Evolutionary conservation across 352 stramenopile genomes (phyloP).

Genomic region (Phytophthora multivora): DNA sequence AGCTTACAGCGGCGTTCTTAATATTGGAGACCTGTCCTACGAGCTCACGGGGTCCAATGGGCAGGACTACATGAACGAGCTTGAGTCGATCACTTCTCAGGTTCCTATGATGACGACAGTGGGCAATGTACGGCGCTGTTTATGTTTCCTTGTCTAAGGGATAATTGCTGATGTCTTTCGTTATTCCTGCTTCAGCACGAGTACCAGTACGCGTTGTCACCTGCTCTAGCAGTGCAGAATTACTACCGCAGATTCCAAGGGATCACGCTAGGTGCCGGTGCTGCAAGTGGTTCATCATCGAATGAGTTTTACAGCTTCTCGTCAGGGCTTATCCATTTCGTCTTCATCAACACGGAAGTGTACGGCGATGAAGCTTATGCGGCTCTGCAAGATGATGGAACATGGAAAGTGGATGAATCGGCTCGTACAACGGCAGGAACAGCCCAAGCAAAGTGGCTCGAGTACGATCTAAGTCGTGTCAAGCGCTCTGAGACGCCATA

Average conservation of each 20-base stretch:
- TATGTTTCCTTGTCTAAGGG: not conserved
- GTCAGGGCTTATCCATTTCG: conserved; percentile 71
- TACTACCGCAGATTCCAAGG: conserved; percentile 72
- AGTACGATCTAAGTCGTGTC: conserved; percentile 72
- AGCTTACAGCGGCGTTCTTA: conserved; percentile 64
- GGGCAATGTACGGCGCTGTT: conserved; percentile 56
- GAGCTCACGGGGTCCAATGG: conserved; percentile 65
- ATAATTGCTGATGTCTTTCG: conserved; percentile 3
- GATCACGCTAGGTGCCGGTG: conserved; percentile 53
- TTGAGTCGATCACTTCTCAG: conserved; percentile 57
- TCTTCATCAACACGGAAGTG: conserved; percentile 80
- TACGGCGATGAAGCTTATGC: conserved; percentile 73
- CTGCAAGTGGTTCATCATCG: conserved; percentile 60
- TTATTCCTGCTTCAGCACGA: conserved; percentile 53
- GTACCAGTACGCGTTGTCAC: conserved; percentile 61
- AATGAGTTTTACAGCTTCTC: conserved; percentile 83
- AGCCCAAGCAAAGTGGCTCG: conserved; percentile 62
- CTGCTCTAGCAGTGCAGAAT: conserved; percentile 69
- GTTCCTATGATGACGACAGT: conserved; percentile 80
- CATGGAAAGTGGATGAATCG: conserved; percentile 55
- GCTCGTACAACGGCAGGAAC: conserved; percentile 34
- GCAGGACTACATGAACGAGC: conserved; percentile 76
- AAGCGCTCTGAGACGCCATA: conserved; percentile 65
- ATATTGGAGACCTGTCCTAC: conserved; percentile 77
- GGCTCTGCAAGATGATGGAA: conserved; percentile 48